Evolutionary conservation across 2,329 filamentous ascomycete species (phyloP), one percentile per base, ranked within the genome.

Genomic region (Achaetomium macrosporum): DNA sequence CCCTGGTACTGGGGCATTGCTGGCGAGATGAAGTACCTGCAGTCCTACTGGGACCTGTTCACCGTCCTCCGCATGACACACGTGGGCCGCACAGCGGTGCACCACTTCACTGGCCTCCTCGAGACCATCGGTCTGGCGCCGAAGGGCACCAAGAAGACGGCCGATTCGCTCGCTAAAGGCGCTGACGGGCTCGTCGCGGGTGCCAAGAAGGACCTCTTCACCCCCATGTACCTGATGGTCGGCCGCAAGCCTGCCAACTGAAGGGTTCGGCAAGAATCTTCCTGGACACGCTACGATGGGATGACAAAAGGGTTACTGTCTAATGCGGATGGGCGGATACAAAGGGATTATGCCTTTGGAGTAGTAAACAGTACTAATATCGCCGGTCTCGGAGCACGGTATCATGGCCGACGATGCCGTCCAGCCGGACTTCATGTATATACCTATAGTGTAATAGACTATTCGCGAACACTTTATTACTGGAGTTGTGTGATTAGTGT

Each of bases 221-320:
- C 92, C 1, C 92, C 92, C 52, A 97, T 97, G 92, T 96, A 96
- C 74, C 76, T 97, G 66, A 96, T 96, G 89, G 82, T 96, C 55
- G 92, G 83, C 56, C 84, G 88, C 73, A 96, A 96, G 79, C 90
- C 92, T 4, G 63, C 63, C 47, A 67, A 73, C 61, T 72, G 66
- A 43, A 39, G 2, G 5, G 31, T 17, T 15, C 15, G 6, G 25
- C 36, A 33, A 10, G 35, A 41, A 19, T 31, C 36, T 52, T 51
- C 29, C 36, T 49, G 31, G 41, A 47, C 42, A 51, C 39, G 57
- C 43, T 47, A 59, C 43, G 48, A 52, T 47, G 54, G 47, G 53
- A 58, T 57, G 57, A 56, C 35, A 42, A 45, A 47, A 41, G 42
- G 42, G 39, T 47, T 43, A 54, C 45, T 20, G 12, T 30, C 48